Percentiles rank a stretch among this genome's conserved stretches.
phyloP scores from a whole-genome alignment of 768 basidiomycete species.

The Goffeauzyma gilvescens region DNA sequence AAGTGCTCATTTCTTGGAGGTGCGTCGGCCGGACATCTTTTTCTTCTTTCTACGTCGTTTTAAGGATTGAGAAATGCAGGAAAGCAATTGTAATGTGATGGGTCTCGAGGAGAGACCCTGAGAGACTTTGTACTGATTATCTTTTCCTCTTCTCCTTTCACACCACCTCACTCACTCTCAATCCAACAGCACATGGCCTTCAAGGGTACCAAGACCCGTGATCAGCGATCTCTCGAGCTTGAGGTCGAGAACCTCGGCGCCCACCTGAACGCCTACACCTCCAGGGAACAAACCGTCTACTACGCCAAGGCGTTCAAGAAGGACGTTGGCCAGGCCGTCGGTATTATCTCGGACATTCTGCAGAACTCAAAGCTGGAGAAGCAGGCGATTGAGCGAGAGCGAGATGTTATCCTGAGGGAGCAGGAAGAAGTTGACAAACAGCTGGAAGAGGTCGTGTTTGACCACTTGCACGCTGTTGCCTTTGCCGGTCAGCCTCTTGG shows the following conservation, averaged over 20 bases:
- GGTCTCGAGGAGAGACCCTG: too few species aligned
- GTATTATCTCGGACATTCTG: conserved; percentile 94
- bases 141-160: background rate
- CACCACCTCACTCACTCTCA: background rate
- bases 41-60: background rate
- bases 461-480: conserved; percentile 88
- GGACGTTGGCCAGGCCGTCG: conserved; percentile 74
- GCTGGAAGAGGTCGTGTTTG: conserved; percentile 93
- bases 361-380: conserved; percentile 87
- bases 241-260: conserved; percentile 97
- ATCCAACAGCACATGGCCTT: conserved; percentile 26
- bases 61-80: too few species aligned
- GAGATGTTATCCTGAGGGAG: conserved; percentile 88
- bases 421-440: conserved; percentile 99
- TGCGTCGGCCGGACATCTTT: conserved; percentile 13
- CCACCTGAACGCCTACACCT: conserved; percentile 94
- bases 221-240: conserved; percentile 76
- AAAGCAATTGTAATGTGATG: too few species aligned
- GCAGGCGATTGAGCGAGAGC: conserved; percentile 75
- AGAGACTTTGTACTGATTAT: background rate
- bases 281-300: conserved; percentile 54
- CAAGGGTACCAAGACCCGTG: conserved; percentile 63
- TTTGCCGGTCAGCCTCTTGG: conserved; percentile 95
- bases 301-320: conserved; percentile 33
- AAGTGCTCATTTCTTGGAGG: conserved; percentile 92